A percentile compares a stretch with the other conserved stretches of the same genome.
Conservation (phyloP, 805 yeast species). For the Metschnikowia shivogae region DNA sequence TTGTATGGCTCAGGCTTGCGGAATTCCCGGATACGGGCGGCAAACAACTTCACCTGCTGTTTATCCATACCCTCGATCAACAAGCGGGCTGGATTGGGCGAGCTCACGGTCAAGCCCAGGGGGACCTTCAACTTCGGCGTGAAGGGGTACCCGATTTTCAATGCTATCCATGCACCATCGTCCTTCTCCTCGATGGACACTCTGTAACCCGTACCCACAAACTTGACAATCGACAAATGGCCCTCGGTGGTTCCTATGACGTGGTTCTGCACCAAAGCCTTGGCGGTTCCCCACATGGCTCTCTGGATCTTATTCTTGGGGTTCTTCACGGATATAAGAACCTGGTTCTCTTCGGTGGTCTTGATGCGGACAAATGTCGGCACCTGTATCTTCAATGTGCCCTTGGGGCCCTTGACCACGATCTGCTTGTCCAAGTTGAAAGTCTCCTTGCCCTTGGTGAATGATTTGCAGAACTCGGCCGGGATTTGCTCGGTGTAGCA, state of each 20-base stretch:
- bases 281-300: slow-evolving; percentile 92
- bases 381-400: slow-evolving; percentile 55
- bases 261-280: slow-evolving; percentile 73
- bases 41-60: slow-evolving; percentile 82
- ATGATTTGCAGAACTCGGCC: slow-evolving; percentile 49
- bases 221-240: slow-evolving; percentile 77
- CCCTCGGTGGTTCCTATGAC: slow-evolving; percentile 91
- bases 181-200: slow-evolving; percentile 63
- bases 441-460: slow-evolving; percentile 63
- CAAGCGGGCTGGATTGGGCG: slow-evolving; percentile 83
- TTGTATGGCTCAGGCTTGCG: slow-evolving; percentile 98
- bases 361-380: slow-evolving; percentile 65
- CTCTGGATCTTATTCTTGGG: slow-evolving; percentile 62
- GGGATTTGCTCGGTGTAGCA: slow-evolving; percentile 46
- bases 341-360: slow-evolving; percentile 29
- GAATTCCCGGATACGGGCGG: slow-evolving; percentile 79
- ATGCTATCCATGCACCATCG: slow-evolving; percentile 55
- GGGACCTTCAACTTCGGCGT: slow-evolving; percentile 77
- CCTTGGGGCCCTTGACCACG: slow-evolving; percentile 74
- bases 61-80: slow-evolving; percentile 84
- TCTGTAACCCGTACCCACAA: slow-evolving; percentile 97
- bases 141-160: slow-evolving; percentile 86
- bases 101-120: slow-evolving; percentile 62
- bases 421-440: slow-evolving; percentile 56
- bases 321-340: slow-evolving; percentile 56